phyloP scores from a whole-genome alignment of 108 stramenopile species.

The Skeletonema costatum region DNA sequence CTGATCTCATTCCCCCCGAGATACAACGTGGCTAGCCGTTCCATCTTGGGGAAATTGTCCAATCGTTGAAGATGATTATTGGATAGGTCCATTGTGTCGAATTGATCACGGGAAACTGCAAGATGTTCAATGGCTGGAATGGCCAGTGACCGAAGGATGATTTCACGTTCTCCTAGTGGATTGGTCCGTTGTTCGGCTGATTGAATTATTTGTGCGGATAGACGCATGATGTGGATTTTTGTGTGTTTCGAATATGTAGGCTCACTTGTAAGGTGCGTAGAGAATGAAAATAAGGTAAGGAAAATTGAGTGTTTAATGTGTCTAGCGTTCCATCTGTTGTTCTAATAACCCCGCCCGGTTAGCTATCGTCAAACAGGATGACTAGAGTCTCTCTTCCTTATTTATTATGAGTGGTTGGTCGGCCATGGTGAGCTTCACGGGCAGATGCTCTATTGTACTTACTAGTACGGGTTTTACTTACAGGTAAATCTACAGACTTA shows the following conservation, averaged over 20 bases:
- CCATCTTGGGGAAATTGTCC: slow-evolving; percentile 78
- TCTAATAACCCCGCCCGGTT: background rate
- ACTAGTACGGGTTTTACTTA: too few relatives aligned
- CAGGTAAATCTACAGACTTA: too few relatives aligned
- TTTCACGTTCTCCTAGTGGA: slow-evolving; percentile 80
- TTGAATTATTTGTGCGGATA: slow-evolving; percentile 76
- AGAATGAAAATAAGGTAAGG: too few relatives aligned
- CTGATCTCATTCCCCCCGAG: slow-evolving; percentile 70
- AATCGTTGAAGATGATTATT: slow-evolving; percentile 75
- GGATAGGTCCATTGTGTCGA: slow-evolving; percentile 79
- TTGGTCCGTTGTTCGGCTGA: slow-evolving; percentile 86
- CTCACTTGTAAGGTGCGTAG: too few relatives aligned
- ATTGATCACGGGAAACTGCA: slow-evolving; percentile 75
- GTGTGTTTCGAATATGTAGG: background rate
- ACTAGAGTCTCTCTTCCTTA: too few relatives aligned
- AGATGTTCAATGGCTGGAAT: slow-evolving; percentile 83
- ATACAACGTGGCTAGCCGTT: slow-evolving; percentile 52
- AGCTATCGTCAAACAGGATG: background rate
- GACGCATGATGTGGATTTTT: slow-evolving; percentile 58
- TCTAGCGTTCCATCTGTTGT: background rate
- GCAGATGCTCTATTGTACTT: background rate
- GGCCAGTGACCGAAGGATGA: slow-evolving; percentile 77
- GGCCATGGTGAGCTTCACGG: background rate
- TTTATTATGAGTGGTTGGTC: background rate
- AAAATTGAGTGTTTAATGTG: background rate